Percentiles rank a stretch among this genome's conserved stretches.
Conservation (phyloP, 768 basidiomycete genomes). For the Phlegmacium glaucopus region DNA sequence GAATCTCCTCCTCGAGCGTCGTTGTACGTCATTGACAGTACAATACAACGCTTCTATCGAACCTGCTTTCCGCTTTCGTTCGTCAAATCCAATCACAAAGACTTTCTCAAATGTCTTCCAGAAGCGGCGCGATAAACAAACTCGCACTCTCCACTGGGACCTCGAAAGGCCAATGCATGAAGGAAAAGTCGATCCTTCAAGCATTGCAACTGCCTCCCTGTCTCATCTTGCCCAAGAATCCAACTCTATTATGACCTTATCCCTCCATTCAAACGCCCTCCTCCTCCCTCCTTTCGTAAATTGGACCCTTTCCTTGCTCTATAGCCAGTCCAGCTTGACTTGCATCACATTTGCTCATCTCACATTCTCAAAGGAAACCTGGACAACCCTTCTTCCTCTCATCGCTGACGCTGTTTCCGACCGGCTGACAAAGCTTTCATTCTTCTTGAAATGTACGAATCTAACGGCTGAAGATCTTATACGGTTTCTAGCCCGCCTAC, state of each 20-base stretch:
- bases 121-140: conserved; percentile 3
- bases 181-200: conserved; percentile 1
- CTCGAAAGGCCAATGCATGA: conserved; percentile 11
- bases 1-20: conserved; percentile 14
- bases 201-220: conserved; percentile 5
- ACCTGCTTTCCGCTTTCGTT: conserved; percentile 12
- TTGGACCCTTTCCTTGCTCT: conserved; percentile 18
- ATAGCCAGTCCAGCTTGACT: conserved; percentile 8
- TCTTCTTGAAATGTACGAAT: conserved; percentile 14
- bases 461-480: conserved; percentile 14
- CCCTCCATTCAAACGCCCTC: conserved; percentile 15
- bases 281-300: conserved; percentile 17
- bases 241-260: conserved; percentile 10
- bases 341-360: conserved; percentile 19
- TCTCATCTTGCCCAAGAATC: conserved; percentile 3
- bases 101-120: conserved; percentile 9
- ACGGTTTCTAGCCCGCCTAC: conserved; percentile 11
- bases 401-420: conserved; percentile 12
- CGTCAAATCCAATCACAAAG: conserved; percentile 6
- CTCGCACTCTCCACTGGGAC: conserved; percentile 13
- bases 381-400: conserved; percentile 13
- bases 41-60: conserved; percentile 15
- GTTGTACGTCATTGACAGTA: conserved; percentile 15
- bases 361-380: conserved; percentile 10
- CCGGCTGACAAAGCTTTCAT: conserved; percentile 13